A percentile compares a stretch with the other conserved stretches of the same genome.
Evolutionary conservation across 192 early-diverging fungal genomes (phyloP).

Genomic region (Neocallimastix lanati): DNA sequence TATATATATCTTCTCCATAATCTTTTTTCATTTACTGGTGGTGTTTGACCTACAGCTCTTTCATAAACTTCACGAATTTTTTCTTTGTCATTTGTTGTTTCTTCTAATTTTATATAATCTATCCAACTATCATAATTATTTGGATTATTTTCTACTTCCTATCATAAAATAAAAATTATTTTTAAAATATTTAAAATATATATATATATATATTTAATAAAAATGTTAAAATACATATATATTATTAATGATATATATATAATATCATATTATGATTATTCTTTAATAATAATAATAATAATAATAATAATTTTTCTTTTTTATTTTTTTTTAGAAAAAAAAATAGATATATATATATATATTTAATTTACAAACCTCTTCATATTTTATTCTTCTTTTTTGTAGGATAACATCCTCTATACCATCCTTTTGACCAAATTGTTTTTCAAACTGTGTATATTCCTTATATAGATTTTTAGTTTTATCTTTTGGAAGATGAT

Average conservation of each 20-base stretch:
- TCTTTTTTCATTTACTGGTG: constrained; percentile 69
- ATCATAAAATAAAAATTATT: too few species aligned
- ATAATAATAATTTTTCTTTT: too few species aligned
- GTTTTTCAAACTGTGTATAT: constrained; percentile 94
- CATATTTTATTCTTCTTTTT: constrained; percentile 81
- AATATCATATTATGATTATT: too few species aligned
- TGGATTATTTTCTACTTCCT: constrained; percentile 42
- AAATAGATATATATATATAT: too few species aligned
- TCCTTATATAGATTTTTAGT: constrained; percentile 79
- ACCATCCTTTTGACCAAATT: constrained; percentile 67
- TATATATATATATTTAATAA: too few species aligned
- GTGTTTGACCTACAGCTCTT: constrained; percentile 77
- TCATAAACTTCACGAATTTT: constrained; percentile 88
- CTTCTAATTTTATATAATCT: constrained; percentile 83
- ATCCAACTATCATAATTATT: constrained; percentile 98
- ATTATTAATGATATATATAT: too few species aligned
- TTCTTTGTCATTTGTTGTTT: constrained; percentile 35
- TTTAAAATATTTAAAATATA: too few species aligned
- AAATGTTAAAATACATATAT: too few species aligned
- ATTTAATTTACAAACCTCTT: too few species aligned
- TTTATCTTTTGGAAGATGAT: constrained; percentile 59
- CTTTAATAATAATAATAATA: too few species aligned
- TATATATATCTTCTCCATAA: constrained; percentile 96
- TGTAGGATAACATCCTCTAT: constrained; percentile 80
- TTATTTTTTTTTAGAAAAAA: too few species aligned